phyloP scores from a whole-genome alignment of 345 rosid species.

The Mallotus nudiflorus region DNA sequence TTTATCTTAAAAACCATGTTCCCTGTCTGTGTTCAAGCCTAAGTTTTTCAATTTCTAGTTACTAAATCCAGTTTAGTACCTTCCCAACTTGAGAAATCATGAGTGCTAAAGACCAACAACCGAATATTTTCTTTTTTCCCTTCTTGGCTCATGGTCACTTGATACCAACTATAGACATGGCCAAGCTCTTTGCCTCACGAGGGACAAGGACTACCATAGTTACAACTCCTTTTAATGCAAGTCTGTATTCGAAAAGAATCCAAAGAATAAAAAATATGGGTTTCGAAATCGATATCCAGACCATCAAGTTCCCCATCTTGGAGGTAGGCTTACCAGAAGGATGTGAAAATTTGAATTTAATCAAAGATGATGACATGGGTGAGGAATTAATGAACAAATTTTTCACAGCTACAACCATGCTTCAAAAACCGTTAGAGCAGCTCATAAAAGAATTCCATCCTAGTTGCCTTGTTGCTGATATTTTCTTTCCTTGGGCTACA shows the following conservation, averaged over 20 bases:
- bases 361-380: background rate
- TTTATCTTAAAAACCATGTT: too few species aligned
- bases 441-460: slow-evolving; percentile 24
- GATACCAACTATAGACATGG: slow-evolving; percentile 55
- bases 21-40: too few species aligned
- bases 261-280: slow-evolving; percentile 24
- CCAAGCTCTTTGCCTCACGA: slow-evolving; percentile 44
- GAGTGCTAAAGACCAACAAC: background rate
- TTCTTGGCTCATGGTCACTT: slow-evolving; percentile 62
- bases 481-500: slow-evolving; percentile 37
- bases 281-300: slow-evolving; percentile 28
- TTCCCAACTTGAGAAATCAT: background rate
- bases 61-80: background rate
- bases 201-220: slow-evolving; percentile 46
- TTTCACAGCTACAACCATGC: slow-evolving; percentile 7
- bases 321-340: slow-evolving; percentile 38
- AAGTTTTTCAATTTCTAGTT: background rate
- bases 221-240: slow-evolving; percentile 47
- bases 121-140: slow-evolving; percentile 37
- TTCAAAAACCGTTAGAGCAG: slow-evolving; percentile 33
- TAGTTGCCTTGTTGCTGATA: slow-evolving; percentile 32
- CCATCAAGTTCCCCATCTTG: slow-evolving; percentile 41
- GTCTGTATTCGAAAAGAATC: slow-evolving; percentile 33
- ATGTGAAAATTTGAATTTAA: background rate
- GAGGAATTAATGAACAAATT: slow-evolving; percentile 2